A percentile compares a stretch with the other conserved stretches of the same genome.
Conservation (phyloP, 2,329 filamentous ascomycete species). For the Phaeosphaeria sp. region DNA sequence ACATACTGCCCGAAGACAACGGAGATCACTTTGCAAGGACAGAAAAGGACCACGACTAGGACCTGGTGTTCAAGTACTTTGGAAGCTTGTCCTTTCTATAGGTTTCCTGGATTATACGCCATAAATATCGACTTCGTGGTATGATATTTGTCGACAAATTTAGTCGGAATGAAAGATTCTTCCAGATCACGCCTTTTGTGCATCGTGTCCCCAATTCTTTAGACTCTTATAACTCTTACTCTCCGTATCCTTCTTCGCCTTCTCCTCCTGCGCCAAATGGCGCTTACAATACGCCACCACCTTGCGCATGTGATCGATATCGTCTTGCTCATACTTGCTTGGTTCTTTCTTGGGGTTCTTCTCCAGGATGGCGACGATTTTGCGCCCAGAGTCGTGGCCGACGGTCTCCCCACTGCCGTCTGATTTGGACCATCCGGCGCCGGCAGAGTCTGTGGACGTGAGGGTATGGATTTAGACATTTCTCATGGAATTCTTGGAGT, state of each 20-base stretch:
- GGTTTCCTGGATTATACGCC: too few species aligned
- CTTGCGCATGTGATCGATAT: constrained; percentile 66
- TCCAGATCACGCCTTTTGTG: constrained; percentile 25
- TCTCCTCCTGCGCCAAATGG: constrained; percentile 69
- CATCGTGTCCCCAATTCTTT: constrained; percentile 47
- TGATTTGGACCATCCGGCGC: constrained; percentile 66
- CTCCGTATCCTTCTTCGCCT: constrained; percentile 61
- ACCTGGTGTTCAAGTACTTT: too few species aligned
- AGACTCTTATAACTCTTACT: constrained; percentile 59
- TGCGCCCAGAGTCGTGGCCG: constrained; percentile 67
- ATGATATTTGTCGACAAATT: too few species aligned
- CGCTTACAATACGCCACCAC: constrained; percentile 71
- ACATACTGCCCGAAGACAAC: too few species aligned
- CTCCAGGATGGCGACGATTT: constrained; percentile 68
- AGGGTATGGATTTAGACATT: too few species aligned
- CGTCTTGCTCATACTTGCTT: constrained; percentile 63
- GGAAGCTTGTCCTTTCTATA: too few species aligned
- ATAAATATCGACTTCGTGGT: too few species aligned
- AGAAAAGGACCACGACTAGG: too few species aligned
- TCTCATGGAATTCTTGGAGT: too few species aligned
- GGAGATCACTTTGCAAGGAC: too few species aligned
- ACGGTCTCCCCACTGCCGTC: constrained; percentile 64
- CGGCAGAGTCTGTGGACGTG: constrained; percentile 64
- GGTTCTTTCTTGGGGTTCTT: constrained; percentile 66
- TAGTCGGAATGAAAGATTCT: too few species aligned